Percentiles rank a stretch among this genome's conserved stretches.
Evolutionary conservation across 768 basidiomycete genomes (phyloP).

Genomic region (Boletus fagicola): DNA sequence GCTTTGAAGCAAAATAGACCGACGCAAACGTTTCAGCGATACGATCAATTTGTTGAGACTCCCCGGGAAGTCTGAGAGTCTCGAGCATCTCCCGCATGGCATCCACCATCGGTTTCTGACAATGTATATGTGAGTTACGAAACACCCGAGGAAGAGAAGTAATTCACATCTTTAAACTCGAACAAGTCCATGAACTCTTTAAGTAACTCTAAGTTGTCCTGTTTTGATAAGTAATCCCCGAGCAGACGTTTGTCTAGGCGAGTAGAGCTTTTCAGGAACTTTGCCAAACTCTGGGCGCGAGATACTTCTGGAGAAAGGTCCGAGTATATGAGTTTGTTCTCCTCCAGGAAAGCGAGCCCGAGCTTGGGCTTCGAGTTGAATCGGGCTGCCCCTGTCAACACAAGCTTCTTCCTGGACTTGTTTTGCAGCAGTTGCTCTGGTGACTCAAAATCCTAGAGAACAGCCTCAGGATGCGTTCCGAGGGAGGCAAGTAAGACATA

Average conservation of each 20-base stretch:
- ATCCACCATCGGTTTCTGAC: slow-evolving; percentile 90
- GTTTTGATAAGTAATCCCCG: slow-evolving; percentile 89
- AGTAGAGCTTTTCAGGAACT: slow-evolving; percentile 80
- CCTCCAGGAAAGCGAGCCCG: slow-evolving; percentile 88
- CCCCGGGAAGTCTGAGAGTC: slow-evolving; percentile 91
- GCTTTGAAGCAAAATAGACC: slow-evolving; percentile 80
- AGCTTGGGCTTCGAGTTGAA: slow-evolving; percentile 94
- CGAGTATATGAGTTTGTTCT: slow-evolving; percentile 82
- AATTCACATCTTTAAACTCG: slow-evolving; percentile 80
- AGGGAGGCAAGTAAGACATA: slow-evolving; percentile 33
- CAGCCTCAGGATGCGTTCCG: not conserved
- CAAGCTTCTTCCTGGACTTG: slow-evolving; percentile 85
- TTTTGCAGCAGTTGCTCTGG: slow-evolving; percentile 57
- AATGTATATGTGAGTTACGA: slow-evolving; percentile 2
- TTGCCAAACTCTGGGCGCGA: slow-evolving; percentile 69
- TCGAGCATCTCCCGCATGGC: slow-evolving; percentile 95
- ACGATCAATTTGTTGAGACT: slow-evolving; percentile 87
- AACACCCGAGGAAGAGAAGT: not conserved
- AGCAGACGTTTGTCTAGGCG: slow-evolving; percentile 89
- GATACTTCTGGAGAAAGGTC: slow-evolving; percentile 57
- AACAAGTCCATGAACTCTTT: slow-evolving; percentile 86
- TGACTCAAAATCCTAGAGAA: slow-evolving; percentile 49
- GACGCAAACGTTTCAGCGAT: slow-evolving; percentile 96
- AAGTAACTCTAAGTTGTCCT: slow-evolving; percentile 81
- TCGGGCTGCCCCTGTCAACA: slow-evolving; percentile 75